Conservation (phyloP, 768 basidiomycete genomes). For the Suillus subaureus region DNA sequence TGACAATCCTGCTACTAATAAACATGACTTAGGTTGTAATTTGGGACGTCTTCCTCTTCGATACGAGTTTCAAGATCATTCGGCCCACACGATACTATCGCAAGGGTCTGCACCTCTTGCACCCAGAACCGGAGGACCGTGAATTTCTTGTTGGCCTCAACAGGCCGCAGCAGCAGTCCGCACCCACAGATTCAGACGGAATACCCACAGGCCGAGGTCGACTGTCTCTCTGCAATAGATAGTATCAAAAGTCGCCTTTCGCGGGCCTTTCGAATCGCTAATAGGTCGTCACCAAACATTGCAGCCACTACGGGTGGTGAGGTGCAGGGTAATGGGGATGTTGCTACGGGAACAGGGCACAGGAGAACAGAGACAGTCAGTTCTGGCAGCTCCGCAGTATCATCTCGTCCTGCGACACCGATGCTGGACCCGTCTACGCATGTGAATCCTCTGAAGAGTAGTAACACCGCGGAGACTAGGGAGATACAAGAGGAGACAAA, state of each 20-base stretch:
- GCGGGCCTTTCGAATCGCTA: conserved; percentile 43
- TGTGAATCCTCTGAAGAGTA: conserved; percentile 50
- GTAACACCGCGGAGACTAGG: conserved; percentile 18
- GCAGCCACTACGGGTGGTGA: conserved; percentile 10
- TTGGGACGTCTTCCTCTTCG: conserved; percentile 93
- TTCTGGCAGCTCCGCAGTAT: conserved; percentile 40
- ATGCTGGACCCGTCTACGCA: conserved; percentile 86
- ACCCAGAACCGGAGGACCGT: conserved; percentile 35
- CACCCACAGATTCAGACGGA: conserved; percentile 17
- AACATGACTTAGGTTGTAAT: conserved; percentile 58
- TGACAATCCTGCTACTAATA: conserved; percentile 3
- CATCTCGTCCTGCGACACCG: conserved; percentile 48
- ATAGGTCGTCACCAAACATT: conserved; percentile 19
- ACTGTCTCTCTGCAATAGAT: conserved; percentile 44
- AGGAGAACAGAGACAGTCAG: conserved; percentile 21
- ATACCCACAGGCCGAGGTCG: conserved; percentile 30
- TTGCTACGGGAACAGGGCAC: conserved; percentile 7
- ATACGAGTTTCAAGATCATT: conserved; percentile 85
- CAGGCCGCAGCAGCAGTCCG: conserved; percentile 15
- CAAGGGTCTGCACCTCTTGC: conserved; percentile 74
- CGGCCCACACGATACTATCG: conserved; percentile 90
- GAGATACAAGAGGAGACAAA: conserved; percentile 26
- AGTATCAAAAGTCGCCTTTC: conserved; percentile 53
- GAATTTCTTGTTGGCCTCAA: conserved; percentile 26
- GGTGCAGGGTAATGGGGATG: conserved; percentile 6